Evolutionary conservation across 805 yeast genomes (phyloP).

Genomic region (Sugiyamaella floridensis): DNA sequence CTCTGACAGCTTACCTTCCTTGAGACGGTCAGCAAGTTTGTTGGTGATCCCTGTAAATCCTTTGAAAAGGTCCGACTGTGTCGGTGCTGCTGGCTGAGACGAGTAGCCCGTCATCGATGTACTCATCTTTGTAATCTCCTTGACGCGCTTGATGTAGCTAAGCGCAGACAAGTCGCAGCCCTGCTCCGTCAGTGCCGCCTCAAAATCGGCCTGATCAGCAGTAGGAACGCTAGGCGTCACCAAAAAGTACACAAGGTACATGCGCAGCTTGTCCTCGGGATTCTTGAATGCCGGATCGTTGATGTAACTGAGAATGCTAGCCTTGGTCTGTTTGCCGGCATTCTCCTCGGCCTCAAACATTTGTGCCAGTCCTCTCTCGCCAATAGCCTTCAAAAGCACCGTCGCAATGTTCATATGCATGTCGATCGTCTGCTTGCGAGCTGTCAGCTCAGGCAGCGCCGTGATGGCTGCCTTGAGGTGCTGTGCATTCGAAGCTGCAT

Average conservation of each 20-base stretch:
- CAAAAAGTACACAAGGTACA: conserved; percentile 68
- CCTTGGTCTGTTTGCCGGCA: conserved; percentile 42
- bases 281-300: conserved; percentile 53
- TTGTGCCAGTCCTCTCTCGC: conserved; percentile 80
- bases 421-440: conserved; percentile 80
- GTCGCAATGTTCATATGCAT: conserved; percentile 96
- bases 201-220: conserved; percentile 55
- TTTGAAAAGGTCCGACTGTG: conserved; percentile 31
- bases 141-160: conserved; percentile 68
- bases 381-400: conserved; percentile 70
- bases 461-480: conserved; percentile 65
- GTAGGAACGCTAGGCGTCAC: conserved; percentile 39
- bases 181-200: conserved; percentile 49
- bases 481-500: conserved; percentile 29
- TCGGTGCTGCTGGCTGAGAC: conserved; percentile 15
- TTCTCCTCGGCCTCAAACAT: conserved; percentile 93
- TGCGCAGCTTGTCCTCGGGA: conserved; percentile 70
- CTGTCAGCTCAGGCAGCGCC: conserved; percentile 85
- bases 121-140: conserved; percentile 58
- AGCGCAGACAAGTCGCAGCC: conserved; percentile 59
- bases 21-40: conserved; percentile 63
- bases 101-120: conserved; percentile 16
- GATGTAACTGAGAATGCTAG: conserved; percentile 45
- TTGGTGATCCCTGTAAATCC: conserved; percentile 67
- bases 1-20: conserved; percentile 73